Base-by-base conservation (phyloP, 257 asterid species). In the Solanum gracilifrons region DNA sequence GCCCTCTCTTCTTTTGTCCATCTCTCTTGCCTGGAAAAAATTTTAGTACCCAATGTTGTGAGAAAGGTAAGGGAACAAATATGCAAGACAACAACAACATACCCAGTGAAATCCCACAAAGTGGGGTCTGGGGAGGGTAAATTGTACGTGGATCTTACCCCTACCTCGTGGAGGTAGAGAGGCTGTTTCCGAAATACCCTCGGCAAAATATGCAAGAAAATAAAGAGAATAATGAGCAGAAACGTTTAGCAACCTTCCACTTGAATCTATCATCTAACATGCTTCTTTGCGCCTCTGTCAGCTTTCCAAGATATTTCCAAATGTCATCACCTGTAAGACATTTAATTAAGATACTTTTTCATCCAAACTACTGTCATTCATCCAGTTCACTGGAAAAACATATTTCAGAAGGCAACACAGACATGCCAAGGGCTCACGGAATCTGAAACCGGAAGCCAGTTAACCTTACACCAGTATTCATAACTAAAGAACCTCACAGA, bases 221-320 rank as follows among this genome's bases (percentile, higher is more conserved):
- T 21, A 31, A 31, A 77, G 74, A n/a, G 29, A 66, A 46, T 69
- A 74, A 64, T 11, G 11, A 83, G 72, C 68, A 79, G 39, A 31
- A 48, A 41, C 48, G 55, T 25, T 32, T 31, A 83, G 92, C 74
- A 87, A 97, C 99, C 99, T 97, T 97, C 98, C 99, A 96, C 93
- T 96, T 97, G 90, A 97, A 97, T 92, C 98, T 91, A 88, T 97
- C 99, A 90, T 97, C 99, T 89, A 97, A 88, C 99, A 97, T 97
- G 91, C 99, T 97, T 91, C 99, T 94, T 89, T 97, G 99, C 25
- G 99, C 99, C 86, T 96, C 99, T 7, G 98, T 94, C 88, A 97
- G 94, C 93, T 93, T 97, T 88, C 98, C 99, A 39, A 97, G 97
- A 89, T 94, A 97, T 90, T 93, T 95, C 99, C 99, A 97, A 90